phyloP scores from a whole-genome alignment of 2,329 filamentous ascomycete genomes.

The Purpureocillium lavendulum region DNA sequence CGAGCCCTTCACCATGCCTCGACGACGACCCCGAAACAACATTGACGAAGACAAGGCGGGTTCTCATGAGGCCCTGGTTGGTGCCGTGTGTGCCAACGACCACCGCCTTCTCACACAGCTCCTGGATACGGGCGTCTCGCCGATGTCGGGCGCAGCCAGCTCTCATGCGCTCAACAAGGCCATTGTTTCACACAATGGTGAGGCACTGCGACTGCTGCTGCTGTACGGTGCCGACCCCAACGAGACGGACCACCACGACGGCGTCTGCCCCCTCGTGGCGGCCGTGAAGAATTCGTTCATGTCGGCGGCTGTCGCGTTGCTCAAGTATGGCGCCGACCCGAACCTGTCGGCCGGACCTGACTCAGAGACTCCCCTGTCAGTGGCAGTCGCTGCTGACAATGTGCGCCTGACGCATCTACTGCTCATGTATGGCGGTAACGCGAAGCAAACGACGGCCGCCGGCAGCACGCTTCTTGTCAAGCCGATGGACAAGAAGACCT shows the following conservation, averaged over 20 bases:
- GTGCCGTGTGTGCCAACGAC: slow-evolving; percentile 47
- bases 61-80: slow-evolving; percentile 38
- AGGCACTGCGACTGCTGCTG: slow-evolving; percentile 46
- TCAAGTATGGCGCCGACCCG: slow-evolving; percentile 58
- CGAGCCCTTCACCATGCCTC: slow-evolving; percentile 42
- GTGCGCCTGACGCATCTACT: slow-evolving; percentile 50
- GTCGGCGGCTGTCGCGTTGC: slow-evolving; percentile 48
- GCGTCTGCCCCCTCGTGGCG: slow-evolving; percentile 41
- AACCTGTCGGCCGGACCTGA: slow-evolving; percentile 42
- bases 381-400: slow-evolving; percentile 42
- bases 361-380: slow-evolving; percentile 45
- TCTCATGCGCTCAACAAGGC: slow-evolving; percentile 44
- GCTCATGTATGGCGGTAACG: slow-evolving; percentile 52
- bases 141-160: slow-evolving; percentile 37
- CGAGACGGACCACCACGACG: slow-evolving; percentile 34
- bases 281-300: slow-evolving; percentile 44
- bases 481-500: slow-evolving; percentile 50
- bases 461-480: slow-evolving; percentile 54
- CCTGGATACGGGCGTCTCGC: slow-evolving; percentile 47
- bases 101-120: slow-evolving; percentile 49
- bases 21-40: slow-evolving; percentile 39
- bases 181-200: slow-evolving; percentile 39
- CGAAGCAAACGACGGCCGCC: slow-evolving; percentile 42
- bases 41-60: slow-evolving; percentile 32
- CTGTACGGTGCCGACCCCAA: slow-evolving; percentile 52